phyloP scores from a whole-genome alignment of 495 filamentous ascomycete species.

The Sporormia fimetaria region DNA sequence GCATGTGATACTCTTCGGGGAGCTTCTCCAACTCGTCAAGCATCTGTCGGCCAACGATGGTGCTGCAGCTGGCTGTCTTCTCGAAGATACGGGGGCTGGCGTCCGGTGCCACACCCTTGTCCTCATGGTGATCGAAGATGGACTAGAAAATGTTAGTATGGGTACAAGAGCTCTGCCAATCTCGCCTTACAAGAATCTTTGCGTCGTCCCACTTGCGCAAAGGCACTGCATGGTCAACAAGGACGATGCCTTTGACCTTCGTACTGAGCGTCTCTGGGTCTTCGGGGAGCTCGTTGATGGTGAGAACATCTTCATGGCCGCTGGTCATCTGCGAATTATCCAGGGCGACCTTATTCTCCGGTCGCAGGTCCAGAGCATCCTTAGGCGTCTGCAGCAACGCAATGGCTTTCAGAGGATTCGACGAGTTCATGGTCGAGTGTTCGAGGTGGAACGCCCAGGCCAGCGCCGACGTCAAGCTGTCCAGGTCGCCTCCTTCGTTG shows the following conservation, averaged over 20 bases:
- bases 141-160: too few species aligned
- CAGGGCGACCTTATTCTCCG: slow-evolving; percentile 26
- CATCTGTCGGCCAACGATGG: slow-evolving; percentile 25
- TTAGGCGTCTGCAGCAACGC: slow-evolving; percentile 24
- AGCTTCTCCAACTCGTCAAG: slow-evolving; percentile 26
- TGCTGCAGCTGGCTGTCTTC: slow-evolving; percentile 23
- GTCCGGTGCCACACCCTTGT: slow-evolving; percentile 16
- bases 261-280: slow-evolving; percentile 22
- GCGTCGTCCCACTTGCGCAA: slow-evolving; percentile 23
- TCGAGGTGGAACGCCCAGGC: slow-evolving; percentile 26
- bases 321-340: slow-evolving; percentile 22
- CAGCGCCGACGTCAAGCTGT: slow-evolving; percentile 22
- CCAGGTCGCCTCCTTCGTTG: slow-evolving; percentile 27
- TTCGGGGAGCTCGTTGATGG: slow-evolving; percentile 25
- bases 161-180: too few species aligned
- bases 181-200: too few species aligned
- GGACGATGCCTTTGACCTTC: slow-evolving; percentile 23
- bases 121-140: slow-evolving; percentile 27
- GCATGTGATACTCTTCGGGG: slow-evolving; percentile 26
- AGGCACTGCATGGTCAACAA: slow-evolving; percentile 24
- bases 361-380: slow-evolving; percentile 23
- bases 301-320: slow-evolving; percentile 25
- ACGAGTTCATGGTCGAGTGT: slow-evolving; percentile 23
- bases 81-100: slow-evolving; percentile 26
- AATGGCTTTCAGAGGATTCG: slow-evolving; percentile 23